Conservation (phyloP, 208 protist species). For the Acanthamoeba royreba region DNA sequence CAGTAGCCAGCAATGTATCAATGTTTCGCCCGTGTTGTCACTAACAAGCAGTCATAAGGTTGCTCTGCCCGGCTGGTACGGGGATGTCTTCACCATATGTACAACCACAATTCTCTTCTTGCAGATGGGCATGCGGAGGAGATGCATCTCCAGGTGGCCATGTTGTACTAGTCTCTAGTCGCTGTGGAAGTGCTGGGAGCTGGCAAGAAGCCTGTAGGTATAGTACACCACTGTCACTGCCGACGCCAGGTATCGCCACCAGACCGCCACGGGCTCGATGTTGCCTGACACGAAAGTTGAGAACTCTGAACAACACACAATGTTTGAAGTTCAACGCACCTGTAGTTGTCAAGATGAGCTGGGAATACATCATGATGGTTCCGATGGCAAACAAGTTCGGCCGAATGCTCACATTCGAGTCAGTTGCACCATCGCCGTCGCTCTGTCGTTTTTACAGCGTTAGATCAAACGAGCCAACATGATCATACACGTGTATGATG, state of each 20-base stretch:
- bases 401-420: not conserved
- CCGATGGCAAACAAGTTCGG: not conserved
- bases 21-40: too few species aligned
- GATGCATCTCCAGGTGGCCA: too few species aligned
- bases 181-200: slow-evolving; percentile 15
- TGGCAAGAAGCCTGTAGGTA: not conserved
- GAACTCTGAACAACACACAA: not conserved
- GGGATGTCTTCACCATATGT: too few species aligned
- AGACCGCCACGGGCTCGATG: not conserved
- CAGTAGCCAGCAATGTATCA: too few species aligned
- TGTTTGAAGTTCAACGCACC: not conserved
- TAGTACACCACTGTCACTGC: not conserved
- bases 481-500: not conserved
- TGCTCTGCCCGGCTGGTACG: too few species aligned
- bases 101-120: too few species aligned
- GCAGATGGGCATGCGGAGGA: too few species aligned
- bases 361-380: not conserved
- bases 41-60: too few species aligned
- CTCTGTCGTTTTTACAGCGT: not conserved
- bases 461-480: not conserved
- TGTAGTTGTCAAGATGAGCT: not conserved
- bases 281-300: not conserved
- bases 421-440: not conserved
- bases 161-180: not conserved
- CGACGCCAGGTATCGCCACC: not conserved